Evolutionary conservation across 768 basidiomycete genomes (phyloP).

Genomic region (Russula olivacea): DNA sequence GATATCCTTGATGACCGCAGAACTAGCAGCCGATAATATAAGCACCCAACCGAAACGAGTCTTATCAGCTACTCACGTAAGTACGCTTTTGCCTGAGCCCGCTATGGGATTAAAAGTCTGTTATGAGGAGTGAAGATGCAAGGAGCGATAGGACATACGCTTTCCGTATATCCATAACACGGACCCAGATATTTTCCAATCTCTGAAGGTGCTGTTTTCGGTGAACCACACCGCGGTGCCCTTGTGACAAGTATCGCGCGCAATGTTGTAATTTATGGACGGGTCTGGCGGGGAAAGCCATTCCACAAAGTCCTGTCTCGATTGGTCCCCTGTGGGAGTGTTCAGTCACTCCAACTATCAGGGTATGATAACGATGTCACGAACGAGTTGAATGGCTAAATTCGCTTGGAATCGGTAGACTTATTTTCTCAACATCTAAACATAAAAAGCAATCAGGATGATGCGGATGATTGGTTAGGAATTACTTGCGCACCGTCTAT

Average conservation of each 20-base stretch:
- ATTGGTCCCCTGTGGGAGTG: not conserved
- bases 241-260: not conserved
- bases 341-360: not conserved
- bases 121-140: not conserved
- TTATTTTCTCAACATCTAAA: not conserved
- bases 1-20: not conserved
- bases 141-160: not conserved
- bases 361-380: not conserved
- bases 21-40: not conserved
- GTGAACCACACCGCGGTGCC: not conserved
- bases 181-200: not conserved
- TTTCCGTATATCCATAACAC: not conserved
- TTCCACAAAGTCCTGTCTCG: not conserved
- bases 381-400: not conserved
- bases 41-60: not conserved
- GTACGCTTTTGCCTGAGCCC: not conserved
- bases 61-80: not conserved
- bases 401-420: not conserved
- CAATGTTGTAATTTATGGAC: not conserved
- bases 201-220: not conserved
- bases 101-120: not conserved
- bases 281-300: conserved; percentile 1
- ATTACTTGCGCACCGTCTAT: not conserved
- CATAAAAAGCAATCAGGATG: not conserved
- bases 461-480: not conserved